Percentiles rank a stretch among this genome's conserved stretches.
These are phyloP conservation scores for Camelina hispida DNA, from an alignment of 345 rosid genomes.

Conservation along the genomic window DNA sequence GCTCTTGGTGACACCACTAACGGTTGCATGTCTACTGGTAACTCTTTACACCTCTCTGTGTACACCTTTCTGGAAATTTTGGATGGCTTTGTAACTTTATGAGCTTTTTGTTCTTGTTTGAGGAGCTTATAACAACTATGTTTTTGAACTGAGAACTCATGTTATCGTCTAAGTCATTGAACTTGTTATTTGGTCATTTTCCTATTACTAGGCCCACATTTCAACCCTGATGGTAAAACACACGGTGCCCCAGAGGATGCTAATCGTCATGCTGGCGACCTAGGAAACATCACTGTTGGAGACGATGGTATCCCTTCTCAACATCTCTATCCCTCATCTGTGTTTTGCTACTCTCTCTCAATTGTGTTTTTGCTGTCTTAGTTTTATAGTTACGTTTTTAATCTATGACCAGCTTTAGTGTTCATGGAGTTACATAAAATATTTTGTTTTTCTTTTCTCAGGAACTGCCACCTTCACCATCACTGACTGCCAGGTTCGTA, in stretches of 20 bases:
- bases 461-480: conserved; percentile 72
- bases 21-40: conserved; percentile 99
- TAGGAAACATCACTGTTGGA: conserved; percentile 78
- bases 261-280: conserved; percentile 93
- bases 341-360: conserved; percentile 6
- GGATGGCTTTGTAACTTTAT: not conserved
- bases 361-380: not conserved
- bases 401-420: conserved; percentile 16
- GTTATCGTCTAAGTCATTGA: not conserved
- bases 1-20: conserved; percentile 98
- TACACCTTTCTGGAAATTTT: not conserved
- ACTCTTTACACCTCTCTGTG: not conserved
- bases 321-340: conserved; percentile 7
- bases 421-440: conserved; percentile 2
- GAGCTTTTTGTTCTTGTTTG: not conserved
- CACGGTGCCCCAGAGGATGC: conserved; percentile 93
- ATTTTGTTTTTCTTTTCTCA: conserved; percentile 34
- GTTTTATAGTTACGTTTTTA: not conserved
- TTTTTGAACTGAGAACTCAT: not conserved
- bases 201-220: conserved; percentile 73
- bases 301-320: conserved; percentile 64
- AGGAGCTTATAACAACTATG: not conserved
- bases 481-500: conserved; percentile 61
- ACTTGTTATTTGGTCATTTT: not conserved
- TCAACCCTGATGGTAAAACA: conserved; percentile 79